phyloP scores from a whole-genome alignment of 2,329 filamentous ascomycete genomes.

The Epichloe baconii region DNA sequence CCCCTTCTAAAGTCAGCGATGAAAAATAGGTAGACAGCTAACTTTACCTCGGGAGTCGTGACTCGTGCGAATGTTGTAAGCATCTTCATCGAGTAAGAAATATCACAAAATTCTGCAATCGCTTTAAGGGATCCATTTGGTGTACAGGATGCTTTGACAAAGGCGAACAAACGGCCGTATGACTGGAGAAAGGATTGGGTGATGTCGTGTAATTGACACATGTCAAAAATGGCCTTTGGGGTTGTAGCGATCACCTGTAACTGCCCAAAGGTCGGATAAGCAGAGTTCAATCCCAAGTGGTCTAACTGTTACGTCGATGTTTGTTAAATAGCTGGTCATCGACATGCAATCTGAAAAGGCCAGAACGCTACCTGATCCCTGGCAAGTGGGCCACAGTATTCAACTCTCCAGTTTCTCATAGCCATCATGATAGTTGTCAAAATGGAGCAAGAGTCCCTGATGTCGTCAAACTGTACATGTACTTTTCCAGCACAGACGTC shows the following conservation, averaged over 20 bases:
- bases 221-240: conserved; percentile 8
- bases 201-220: conserved; percentile 23
- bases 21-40: too few relatives aligned
- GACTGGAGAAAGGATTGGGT: conserved; percentile 24
- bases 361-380: not conserved
- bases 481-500: conserved; percentile 27
- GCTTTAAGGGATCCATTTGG: conserved; percentile 32
- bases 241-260: conserved; percentile 16
- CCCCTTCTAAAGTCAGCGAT: conserved; percentile 8
- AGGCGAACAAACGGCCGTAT: conserved; percentile 40
- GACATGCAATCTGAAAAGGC: not conserved
- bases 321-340: not conserved
- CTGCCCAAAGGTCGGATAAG: conserved; percentile 13
- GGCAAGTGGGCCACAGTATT: conserved; percentile 11
- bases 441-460: conserved; percentile 43
- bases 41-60: conserved; percentile 15
- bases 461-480: conserved; percentile 45
- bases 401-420: conserved; percentile 30
- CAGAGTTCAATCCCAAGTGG: not conserved
- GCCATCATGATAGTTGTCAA: conserved; percentile 31
- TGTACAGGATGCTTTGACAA: conserved; percentile 28
- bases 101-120: conserved; percentile 40
- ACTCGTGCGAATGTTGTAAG: conserved; percentile 21
- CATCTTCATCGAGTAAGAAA: conserved; percentile 28
- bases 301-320: not conserved